A percentile compares a stretch with the other conserved stretches of the same genome.
phyloP scores from a whole-genome alignment of 257 asterid species.

The Datura wrightii region DNA sequence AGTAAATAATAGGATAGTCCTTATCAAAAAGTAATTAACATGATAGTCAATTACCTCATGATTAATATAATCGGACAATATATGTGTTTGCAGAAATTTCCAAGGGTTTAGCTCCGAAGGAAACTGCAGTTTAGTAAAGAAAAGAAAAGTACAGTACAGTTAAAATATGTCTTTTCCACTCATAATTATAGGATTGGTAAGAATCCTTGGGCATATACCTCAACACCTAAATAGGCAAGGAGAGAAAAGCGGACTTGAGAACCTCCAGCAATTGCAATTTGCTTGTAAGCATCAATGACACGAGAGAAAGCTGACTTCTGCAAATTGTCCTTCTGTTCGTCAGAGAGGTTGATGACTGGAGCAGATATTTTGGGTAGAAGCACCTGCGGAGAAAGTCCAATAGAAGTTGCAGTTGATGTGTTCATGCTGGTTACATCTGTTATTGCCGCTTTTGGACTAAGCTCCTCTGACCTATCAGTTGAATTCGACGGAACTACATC shows the following conservation, averaged over 20 bases:
- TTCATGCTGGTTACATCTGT: slow-evolving; percentile 62
- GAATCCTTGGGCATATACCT: slow-evolving; percentile 57
- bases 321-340: slow-evolving; percentile 77
- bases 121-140: slow-evolving; percentile 59
- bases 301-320: slow-evolving; percentile 77
- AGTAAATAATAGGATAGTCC: slow-evolving; percentile 20
- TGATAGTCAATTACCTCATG: slow-evolving; percentile 72
- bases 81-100: slow-evolving; percentile 75
- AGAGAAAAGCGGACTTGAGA: slow-evolving; percentile 81
- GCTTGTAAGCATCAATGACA: slow-evolving; percentile 90
- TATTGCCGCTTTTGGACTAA: slow-evolving; percentile 78
- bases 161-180: background rate
- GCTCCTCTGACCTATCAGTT: slow-evolving; percentile 87
- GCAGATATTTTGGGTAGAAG: slow-evolving; percentile 91
- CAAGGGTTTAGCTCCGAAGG: slow-evolving; percentile 92
- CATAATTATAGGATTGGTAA: slow-evolving; percentile 18
- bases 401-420: slow-evolving; percentile 70
- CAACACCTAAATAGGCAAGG: slow-evolving; percentile 82
- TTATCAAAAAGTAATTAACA: slow-evolving; percentile 24
- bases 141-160: background rate
- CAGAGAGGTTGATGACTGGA: slow-evolving; percentile 72
- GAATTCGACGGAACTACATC: slow-evolving; percentile 71
- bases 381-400: slow-evolving; percentile 55
- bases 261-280: slow-evolving; percentile 77
- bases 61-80: slow-evolving; percentile 77